Base-by-base conservation (phyloP, 495 filamentous ascomycete species). In the Aspergillus indologenus region DNA sequence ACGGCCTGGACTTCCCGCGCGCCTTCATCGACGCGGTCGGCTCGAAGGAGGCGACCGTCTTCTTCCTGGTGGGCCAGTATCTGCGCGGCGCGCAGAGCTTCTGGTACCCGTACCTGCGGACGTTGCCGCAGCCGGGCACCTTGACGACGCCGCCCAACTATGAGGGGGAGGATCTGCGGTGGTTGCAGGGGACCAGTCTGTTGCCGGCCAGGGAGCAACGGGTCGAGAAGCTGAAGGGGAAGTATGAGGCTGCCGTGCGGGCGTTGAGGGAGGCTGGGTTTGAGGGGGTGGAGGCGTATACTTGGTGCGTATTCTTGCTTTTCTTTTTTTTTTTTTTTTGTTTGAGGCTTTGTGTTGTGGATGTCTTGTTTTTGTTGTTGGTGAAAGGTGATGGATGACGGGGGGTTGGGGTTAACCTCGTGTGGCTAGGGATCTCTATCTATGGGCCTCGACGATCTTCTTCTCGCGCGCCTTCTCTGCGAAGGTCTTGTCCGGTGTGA, bases 381-480 rank as follows among this genome's bases (percentile, higher is more conserved):
- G 34, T 40, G 34, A 40, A 14, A 40, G 34, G 34, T 63, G 49
- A 2, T 12, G 49, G 21, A 52, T 24, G 52, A 12, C 3, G 12
- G n/a, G 31, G 29, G 22, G 12, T 14, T 14, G 34, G 5, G 5
- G 12, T 40, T 40, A 11, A 40, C 2, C 18, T 54, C 5, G 44
- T 14, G 24, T 57, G 18, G 8, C 45, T 57, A 87, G 85, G 85
- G 78, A 84, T 22, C 66, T 87, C 26, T 87, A 84, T 65, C 67
- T 83, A 5, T 88, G 86, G 86, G 83, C 87, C 19, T 80, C 83
- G 7, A 84, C 84, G 0, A 81, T 88, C 12, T 81, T 86, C 57
- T 76, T 78, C 5, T 87, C 86, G 1, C 77, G 87, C 11, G 76
- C 75, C 5, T 79, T 80, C 50, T 83, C 81, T 19, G 66, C 70